Evolutionary conservation across 2,329 filamentous ascomycete genomes (phyloP).

Genomic region (Arachnomyces sp.): DNA sequence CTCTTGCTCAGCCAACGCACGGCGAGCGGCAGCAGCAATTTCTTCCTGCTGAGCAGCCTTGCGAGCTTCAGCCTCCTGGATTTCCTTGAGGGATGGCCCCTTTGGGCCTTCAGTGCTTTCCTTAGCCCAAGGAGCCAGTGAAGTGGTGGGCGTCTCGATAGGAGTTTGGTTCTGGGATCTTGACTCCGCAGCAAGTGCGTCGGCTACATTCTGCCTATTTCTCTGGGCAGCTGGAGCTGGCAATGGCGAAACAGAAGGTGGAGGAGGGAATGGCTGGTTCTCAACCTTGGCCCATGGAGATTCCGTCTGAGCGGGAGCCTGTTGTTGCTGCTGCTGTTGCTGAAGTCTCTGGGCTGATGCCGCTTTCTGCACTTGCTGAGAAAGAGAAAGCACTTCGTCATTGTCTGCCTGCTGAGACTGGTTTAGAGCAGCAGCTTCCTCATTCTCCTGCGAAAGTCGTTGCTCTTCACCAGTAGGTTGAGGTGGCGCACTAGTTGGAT

Average conservation of each 20-base stretch:
- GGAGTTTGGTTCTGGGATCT: constrained; percentile 72
- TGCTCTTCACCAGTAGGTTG: constrained; percentile 21
- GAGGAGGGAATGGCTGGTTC: constrained; percentile 54
- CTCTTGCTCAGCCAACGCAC: constrained; percentile 73
- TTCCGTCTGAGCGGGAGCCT: constrained; percentile 35
- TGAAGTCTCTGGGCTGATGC: constrained; percentile 35
- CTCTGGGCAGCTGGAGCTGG: constrained; percentile 85
- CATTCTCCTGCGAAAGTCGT: constrained; percentile 13
- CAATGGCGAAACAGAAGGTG: constrained; percentile 68
- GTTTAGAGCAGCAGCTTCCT: constrained; percentile 39
- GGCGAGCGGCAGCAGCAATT: constrained; percentile 65
- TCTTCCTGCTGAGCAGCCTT: constrained; percentile 88
- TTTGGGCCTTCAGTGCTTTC: constrained; percentile 65
- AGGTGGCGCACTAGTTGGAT: constrained; percentile 33
- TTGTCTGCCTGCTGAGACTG: constrained; percentile 9
- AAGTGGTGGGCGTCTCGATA: constrained; percentile 55
- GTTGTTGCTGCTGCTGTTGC: constrained; percentile 25
- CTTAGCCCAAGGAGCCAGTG: constrained; percentile 91
- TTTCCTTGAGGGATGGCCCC: constrained; percentile 89
- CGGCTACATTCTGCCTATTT: constrained; percentile 72
- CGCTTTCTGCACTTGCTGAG: constrained; percentile 77
- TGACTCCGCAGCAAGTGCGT: constrained; percentile 56
- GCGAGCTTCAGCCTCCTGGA: constrained; percentile 89
- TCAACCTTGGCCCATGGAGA: constrained; percentile 54
- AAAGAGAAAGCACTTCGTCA: constrained; percentile 54